Evolutionary conservation across 345 rosid species (phyloP).

Genomic region (Camelina hispida): DNA sequence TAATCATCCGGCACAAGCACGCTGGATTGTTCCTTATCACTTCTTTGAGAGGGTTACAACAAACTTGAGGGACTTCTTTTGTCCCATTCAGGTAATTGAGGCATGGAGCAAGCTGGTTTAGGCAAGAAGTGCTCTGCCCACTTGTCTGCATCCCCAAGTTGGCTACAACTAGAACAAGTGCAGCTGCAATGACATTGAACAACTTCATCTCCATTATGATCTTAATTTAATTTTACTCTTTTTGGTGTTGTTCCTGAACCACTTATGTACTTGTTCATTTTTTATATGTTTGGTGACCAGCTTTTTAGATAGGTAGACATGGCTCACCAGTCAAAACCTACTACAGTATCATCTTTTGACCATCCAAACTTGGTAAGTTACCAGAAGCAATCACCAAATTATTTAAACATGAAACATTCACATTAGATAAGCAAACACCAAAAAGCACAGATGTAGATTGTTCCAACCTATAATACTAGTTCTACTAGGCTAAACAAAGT

Average conservation of each 20-base stretch:
- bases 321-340: conserved; percentile 42
- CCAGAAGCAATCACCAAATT: conserved; percentile 15
- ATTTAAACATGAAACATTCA: conserved; percentile 13
- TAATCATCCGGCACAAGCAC: conserved; percentile 66
- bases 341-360: conserved; percentile 28
- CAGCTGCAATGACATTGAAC: conserved; percentile 22
- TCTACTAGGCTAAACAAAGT: neutral
- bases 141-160: conserved; percentile 22
- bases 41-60: conserved; percentile 70
- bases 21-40: conserved; percentile 58
- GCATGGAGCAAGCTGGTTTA: conserved; percentile 66
- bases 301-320: conserved; percentile 36
- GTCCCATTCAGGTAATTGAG: conserved; percentile 61
- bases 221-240: conserved; percentile 15
- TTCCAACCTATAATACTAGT: neutral
- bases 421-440: conserved; percentile 20
- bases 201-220: conserved; percentile 29
- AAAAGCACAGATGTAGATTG: neutral
- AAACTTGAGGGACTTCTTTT: conserved; percentile 55
- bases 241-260: neutral
- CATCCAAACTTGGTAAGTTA: conserved; percentile 3
- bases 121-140: conserved; percentile 50
- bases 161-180: conserved; percentile 35
- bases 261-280: conserved; percentile 20
- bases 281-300: conserved; percentile 40